Evolutionary conservation across 225 moss, liverwort and hornwort genomes (phyloP), one percentile per base, ranked within the genome.

Genomic region (Takakia lepidozioides): DNA sequence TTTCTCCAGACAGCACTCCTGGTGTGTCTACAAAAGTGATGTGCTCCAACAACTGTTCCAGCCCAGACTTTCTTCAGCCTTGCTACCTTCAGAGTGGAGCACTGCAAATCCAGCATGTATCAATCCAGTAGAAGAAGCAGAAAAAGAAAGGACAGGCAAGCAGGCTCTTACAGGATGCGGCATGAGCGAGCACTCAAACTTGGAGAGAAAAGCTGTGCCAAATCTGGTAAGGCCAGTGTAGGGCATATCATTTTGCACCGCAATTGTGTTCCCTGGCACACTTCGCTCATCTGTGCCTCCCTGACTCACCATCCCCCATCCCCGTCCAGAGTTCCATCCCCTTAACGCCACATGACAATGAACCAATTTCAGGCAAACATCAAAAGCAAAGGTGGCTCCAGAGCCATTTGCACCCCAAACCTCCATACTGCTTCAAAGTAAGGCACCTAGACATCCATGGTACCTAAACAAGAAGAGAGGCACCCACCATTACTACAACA

Each of bases 151-250:
- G 29, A 32, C 10, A 52, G 38, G 32, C 40, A 17, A 59, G 30
- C 9, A 35, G 3, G 53, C n/a, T 41, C 70, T 62, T 76, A 88
- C 88, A 43, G 81, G 86, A 59, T 95, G 95, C 60, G 95, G 86
- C 95, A 95, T 95, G 64, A 84, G 84, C 37, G 95, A 95, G 47
- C 90, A 90, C 72, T 95, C 95, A 18, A 95, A 95, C 75, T 95
- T 95, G 16, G 95, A 90, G 25, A 95, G 65, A 56, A 95, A 95
- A 46, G 95, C 95, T 59, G 84, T 89, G 27, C 95, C 95, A 69
- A 82, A 95, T 71, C 73, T 82, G 40, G 82, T 78, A 32, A 95
- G 81, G 25, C 95, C 95, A 64, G 90, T 95, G 67, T 84, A 95
- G 18, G 95, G 95, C 95, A 95, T 95, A 59, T 95, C 95, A 29